Percentiles rank a stretch among this genome's conserved stretches.
Conservation (phyloP, 805 yeast species). For the Ogataea sp. region DNA sequence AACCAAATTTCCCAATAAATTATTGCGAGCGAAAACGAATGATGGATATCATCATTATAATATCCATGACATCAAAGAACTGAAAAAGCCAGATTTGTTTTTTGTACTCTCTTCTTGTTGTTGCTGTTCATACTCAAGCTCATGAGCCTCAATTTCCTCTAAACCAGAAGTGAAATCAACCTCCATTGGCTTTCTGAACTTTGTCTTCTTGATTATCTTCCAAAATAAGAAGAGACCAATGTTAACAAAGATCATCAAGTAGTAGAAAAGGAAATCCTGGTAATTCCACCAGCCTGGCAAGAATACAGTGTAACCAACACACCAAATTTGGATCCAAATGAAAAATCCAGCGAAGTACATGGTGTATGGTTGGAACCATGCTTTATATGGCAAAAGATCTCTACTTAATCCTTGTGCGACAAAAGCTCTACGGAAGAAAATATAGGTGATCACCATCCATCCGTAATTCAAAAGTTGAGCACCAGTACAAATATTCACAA, state of each 20-base stretch:
- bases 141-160: conserved; percentile 32
- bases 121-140: conserved; percentile 10
- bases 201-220: conserved; percentile 30
- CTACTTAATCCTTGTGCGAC: conserved; percentile 33
- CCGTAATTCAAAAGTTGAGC: conserved; percentile 40
- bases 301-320: conserved; percentile 32
- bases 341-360: conserved; percentile 22
- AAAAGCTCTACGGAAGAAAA: conserved; percentile 32
- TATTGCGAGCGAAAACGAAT: no score
- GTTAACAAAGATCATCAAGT: conserved; percentile 34
- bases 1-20: no score
- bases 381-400: conserved; percentile 28
- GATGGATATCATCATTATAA: background rate
- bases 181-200: conserved; percentile 25
- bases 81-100: background rate
- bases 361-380: conserved; percentile 34
- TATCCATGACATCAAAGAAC: background rate
- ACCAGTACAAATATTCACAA: conserved; percentile 39
- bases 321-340: conserved; percentile 24
- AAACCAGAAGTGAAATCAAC: conserved; percentile 32
- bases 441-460: conserved; percentile 34
- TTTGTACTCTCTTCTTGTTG: background rate
- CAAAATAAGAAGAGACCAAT: conserved; percentile 27
- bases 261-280: conserved; percentile 32
- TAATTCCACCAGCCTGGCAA: conserved; percentile 30